These are phyloP conservation scores for Citrus cavaleriei DNA, from an alignment of 345 rosid species.

Conservation along the genomic window DNA sequence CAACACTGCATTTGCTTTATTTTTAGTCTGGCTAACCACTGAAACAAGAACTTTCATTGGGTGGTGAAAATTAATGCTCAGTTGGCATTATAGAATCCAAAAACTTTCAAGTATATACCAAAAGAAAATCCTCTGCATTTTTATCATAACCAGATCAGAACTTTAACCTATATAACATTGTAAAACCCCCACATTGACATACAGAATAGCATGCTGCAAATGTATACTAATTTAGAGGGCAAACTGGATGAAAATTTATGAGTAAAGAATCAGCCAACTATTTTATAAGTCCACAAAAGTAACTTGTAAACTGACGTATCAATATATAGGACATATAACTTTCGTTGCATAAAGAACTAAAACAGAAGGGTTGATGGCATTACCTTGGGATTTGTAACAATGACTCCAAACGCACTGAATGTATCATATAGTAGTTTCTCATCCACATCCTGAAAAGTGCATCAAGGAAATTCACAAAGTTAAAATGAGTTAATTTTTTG, in stretches of 20 bases:
- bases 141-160: neutral
- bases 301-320: neutral
- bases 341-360: neutral
- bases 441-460: conserved; percentile 79
- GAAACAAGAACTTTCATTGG: neutral
- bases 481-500: neutral
- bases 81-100: neutral
- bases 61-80: neutral
- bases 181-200: neutral
- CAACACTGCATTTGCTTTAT: neutral
- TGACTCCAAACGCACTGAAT: conserved; percentile 96
- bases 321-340: neutral
- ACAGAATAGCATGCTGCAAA: neutral
- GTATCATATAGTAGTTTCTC: conserved; percentile 96
- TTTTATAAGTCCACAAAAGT: neutral
- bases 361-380: neutral
- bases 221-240: neutral
- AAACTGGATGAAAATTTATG: neutral
- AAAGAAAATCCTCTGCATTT: neutral
- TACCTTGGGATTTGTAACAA: conserved; percentile 98
- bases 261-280: neutral
- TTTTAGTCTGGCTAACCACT: neutral
- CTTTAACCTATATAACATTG: neutral
- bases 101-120: neutral
- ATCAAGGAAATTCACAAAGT: conserved; percentile 10